Base-by-base conservation (phyloP, 495 filamentous ascomycete species). In the Xylaria flabelliformis region DNA sequence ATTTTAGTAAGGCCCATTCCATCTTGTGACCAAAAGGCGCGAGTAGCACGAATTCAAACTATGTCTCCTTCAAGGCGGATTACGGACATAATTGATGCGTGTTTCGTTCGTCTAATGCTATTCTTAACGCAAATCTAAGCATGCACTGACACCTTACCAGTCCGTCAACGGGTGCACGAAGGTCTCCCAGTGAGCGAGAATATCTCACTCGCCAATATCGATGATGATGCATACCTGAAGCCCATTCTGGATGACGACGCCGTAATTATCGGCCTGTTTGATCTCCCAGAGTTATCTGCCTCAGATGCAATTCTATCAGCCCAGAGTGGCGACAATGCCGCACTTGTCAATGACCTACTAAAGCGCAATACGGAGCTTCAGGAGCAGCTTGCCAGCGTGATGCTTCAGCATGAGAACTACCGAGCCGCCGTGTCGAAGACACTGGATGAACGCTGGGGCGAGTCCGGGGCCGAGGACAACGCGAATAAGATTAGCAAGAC, bases 211-310 rank as follows among this genome's bases (percentile, higher is more conserved):
- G 80, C 81, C 17, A 82, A 88, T 42, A 91, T 97, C 74, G 84
- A 90, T 39, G 90, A 93, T 68, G 94, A 98, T 68, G 81, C 84
- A 65, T 96, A 90, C 75, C 80, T 97, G 64, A 91, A 92, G 81
- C 95, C 95, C 1, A 90, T 93, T 12, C 80, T 98, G n/a, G 93
- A 97, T 74, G 94, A 97, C 75, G 95, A 98, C 72, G 91, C 94
- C 17, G 83, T 97, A 50, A 84, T 98, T 42, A 92, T 95, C 72
- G 91, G 88, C 62, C 83, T 98, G 64, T 94, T 96, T 72, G 95
- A 97, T 51, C 81, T 96, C 55, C 83, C 86, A 12, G 83, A 83
- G 48, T 36, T 79, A 26, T n/a, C 62, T 8, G 67, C 64, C 50
- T 74, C 82, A 44, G 71, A 71, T 21, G 55, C 76, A 19, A 50